Conservation (phyloP, 1,284 basidiomycete species). For the Afroboletus lepidellus region DNA sequence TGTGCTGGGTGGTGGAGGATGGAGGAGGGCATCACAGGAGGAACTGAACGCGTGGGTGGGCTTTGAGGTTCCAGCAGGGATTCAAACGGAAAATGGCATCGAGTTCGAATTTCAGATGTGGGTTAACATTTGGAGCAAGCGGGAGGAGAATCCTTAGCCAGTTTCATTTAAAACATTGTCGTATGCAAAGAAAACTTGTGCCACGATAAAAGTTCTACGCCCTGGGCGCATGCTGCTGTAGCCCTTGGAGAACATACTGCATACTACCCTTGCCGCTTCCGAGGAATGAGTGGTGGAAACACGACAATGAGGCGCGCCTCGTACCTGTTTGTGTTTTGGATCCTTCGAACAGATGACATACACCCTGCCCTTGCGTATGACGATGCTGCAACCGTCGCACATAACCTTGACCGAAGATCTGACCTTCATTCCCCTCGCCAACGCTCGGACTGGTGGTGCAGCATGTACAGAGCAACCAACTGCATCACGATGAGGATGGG, state of each 20-base stretch:
- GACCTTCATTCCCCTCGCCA: slow-evolving; percentile 91
- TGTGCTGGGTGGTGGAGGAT: slow-evolving; percentile 49
- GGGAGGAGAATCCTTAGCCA: not conserved
- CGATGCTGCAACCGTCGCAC: slow-evolving; percentile 88
- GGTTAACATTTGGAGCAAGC: slow-evolving; percentile 39
- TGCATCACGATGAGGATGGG: slow-evolving; percentile 32
- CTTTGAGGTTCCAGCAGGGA: slow-evolving; percentile 72
- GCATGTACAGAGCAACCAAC: slow-evolving; percentile 28
- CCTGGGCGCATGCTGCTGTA: not conserved
- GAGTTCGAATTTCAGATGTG: slow-evolving; percentile 94
- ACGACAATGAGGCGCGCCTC: slow-evolving; percentile 27
- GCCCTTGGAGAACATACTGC: not conserved
- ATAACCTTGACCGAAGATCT: slow-evolving; percentile 90
- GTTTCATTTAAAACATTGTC: slow-evolving; percentile 3
- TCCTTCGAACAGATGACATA: slow-evolving; percentile 95
- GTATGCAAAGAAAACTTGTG: slow-evolving; percentile 2
- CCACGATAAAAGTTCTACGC: not conserved
- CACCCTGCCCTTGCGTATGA: slow-evolving; percentile 86
- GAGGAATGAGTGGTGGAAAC: slow-evolving; percentile 11
- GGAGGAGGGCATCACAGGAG: slow-evolving; percentile 59
- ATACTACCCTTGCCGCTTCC: slow-evolving; percentile 62
- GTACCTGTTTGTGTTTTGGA: slow-evolving; percentile 97
- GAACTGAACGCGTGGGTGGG: slow-evolving; percentile 73
- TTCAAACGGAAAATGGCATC: slow-evolving; percentile 78
- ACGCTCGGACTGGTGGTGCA: slow-evolving; percentile 30